Evolutionary conservation across 805 yeast species (phyloP).

Genomic region (Kodamaea laetipori): DNA sequence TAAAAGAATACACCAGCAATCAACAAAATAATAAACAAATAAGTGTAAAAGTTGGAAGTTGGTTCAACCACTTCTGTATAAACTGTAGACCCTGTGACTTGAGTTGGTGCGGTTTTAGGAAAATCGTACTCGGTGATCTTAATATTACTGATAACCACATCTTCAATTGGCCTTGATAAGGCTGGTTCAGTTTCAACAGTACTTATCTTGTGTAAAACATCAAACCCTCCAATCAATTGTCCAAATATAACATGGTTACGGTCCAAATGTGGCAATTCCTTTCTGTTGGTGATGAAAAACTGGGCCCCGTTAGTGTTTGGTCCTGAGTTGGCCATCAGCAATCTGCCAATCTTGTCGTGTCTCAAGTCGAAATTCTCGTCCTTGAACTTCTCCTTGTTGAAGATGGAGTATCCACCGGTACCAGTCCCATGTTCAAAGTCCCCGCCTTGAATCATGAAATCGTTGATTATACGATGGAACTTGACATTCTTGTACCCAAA

Average conservation of each 20-base stretch:
- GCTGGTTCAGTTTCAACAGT: neutral
- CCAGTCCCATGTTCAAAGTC: slow-evolving; percentile 25
- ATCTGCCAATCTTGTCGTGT: slow-evolving; percentile 27
- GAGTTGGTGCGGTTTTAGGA: neutral
- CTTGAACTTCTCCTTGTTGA: slow-evolving; percentile 14
- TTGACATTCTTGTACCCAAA: slow-evolving; percentile 23
- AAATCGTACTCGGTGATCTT: slow-evolving; percentile 1
- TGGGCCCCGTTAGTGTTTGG: slow-evolving; percentile 28
- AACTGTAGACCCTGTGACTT: neutral
- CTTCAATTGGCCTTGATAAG: slow-evolving; percentile 19
- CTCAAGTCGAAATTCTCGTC: slow-evolving; percentile 27
- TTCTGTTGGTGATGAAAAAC: slow-evolving; percentile 25
- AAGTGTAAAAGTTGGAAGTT: slow-evolving; percentile 13
- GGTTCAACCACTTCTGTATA: slow-evolving; percentile 13
- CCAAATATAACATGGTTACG: slow-evolving; percentile 31
- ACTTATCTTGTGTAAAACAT: slow-evolving; percentile 25
- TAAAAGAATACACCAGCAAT: slow-evolving; percentile 14
- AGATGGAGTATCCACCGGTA: slow-evolving; percentile 22
- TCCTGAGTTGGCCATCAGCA: slow-evolving; percentile 30
- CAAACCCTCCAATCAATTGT: slow-evolving; percentile 27
- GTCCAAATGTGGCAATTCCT: slow-evolving; percentile 20
- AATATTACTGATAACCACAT: slow-evolving; percentile 19
- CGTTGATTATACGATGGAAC: slow-evolving; percentile 39
- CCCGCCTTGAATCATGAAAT: slow-evolving; percentile 46
- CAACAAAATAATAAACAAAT: slow-evolving; percentile 16